phyloP scores from a whole-genome alignment of 371 early-diverging fungal genomes.

The Rhizopus microsporus region DNA sequence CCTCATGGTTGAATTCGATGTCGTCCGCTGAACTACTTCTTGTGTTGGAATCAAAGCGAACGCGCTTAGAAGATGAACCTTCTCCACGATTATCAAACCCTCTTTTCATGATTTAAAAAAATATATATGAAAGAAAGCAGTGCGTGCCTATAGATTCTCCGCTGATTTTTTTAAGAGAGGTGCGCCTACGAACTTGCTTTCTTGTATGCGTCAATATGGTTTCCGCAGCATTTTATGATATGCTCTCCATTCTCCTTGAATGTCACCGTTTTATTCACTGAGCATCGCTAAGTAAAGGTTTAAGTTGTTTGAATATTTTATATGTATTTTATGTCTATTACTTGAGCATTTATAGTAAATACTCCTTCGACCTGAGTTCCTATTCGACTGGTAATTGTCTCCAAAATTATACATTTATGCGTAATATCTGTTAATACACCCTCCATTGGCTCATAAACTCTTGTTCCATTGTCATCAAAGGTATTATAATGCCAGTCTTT shows the following conservation, averaged over 20 bases:
- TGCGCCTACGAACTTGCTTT: background rate
- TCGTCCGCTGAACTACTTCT: conserved; percentile 14
- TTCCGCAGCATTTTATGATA: conserved; percentile 51
- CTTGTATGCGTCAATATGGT: conserved; percentile 29
- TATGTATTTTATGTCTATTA: conserved; percentile 18
- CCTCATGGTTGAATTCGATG: conserved; percentile 53
- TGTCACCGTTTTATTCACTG: conserved; percentile 54
- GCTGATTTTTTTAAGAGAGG: too few relatives aligned
- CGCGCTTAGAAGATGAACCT: conserved; percentile 35
- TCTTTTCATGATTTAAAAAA: conserved; percentile 17
- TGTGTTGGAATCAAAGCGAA: conserved; percentile 32
- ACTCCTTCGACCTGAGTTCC: conserved; percentile 51
- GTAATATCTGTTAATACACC: conserved; percentile 4
- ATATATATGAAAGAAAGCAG: too few relatives aligned
- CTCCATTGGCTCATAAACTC: conserved; percentile 7
- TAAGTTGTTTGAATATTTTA: background rate
- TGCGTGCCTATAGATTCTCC: too few relatives aligned
- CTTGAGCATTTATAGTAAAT: conserved; percentile 55
- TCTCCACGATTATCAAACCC: conserved; percentile 23
- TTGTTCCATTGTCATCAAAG: background rate
- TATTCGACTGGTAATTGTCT: conserved; percentile 21
- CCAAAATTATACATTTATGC: conserved; percentile 5
- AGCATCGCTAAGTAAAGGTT: conserved; percentile 21
- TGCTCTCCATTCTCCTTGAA: conserved; percentile 48
- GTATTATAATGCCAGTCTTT: background rate